A percentile compares a stretch with the other conserved stretches of the same genome.
These are phyloP conservation scores for Colletotrichum acutatum DNA, from an alignment of 2,329 filamentous ascomycete species.

Conservation along the genomic window DNA sequence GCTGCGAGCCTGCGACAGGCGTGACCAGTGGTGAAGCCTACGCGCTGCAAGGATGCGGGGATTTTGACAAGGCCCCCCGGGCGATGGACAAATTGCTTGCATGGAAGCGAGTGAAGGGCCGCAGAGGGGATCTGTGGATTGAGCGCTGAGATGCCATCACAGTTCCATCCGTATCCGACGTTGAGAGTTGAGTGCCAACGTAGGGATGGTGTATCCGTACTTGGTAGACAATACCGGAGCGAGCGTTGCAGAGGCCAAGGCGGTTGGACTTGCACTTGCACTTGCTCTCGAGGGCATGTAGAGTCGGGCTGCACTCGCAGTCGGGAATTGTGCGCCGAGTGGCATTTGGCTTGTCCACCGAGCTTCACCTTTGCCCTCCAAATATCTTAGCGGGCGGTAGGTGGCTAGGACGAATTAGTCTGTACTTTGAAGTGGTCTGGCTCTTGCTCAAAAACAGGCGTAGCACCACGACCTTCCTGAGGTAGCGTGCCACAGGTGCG, in stretches of 20 bases:
- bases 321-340: neutral
- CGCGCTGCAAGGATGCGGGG: conserved; percentile 11
- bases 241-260: neutral
- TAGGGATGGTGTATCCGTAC: neutral
- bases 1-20: conserved; percentile 18
- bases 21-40: neutral
- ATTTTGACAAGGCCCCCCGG: neutral
- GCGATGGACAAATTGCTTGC: conserved; percentile 28
- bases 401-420: conserved; percentile 5
- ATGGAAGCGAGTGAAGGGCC: conserved; percentile 26
- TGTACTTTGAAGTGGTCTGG: neutral
- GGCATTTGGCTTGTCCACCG: neutral
- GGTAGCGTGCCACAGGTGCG: conserved; percentile 7
- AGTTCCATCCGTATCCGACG: neutral
- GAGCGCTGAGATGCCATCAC: neutral
- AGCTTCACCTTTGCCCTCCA: neutral
- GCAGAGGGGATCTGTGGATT: neutral
- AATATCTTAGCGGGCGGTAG: conserved; percentile 6
- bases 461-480: neutral
- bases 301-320: neutral
- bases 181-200: neutral
- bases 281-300: neutral
- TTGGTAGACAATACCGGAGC: neutral
- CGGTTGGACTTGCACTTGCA: conserved; percentile 17
- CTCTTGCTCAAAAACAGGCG: neutral